Evolutionary conservation across 257 asterid genomes (phyloP).

Genomic region (Knoxia roxburghii): DNA sequence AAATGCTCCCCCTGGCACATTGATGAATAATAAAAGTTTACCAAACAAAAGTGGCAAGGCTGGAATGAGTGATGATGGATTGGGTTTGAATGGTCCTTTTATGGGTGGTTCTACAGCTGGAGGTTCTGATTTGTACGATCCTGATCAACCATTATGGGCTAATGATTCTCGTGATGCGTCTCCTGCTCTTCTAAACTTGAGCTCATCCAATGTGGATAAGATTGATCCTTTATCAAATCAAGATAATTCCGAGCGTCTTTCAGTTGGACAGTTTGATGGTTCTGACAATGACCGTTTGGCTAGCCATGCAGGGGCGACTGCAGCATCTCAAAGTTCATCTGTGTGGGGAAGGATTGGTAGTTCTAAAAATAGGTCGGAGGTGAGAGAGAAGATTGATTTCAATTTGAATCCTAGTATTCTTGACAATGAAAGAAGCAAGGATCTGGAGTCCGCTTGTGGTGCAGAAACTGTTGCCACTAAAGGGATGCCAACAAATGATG

Average conservation of each 20-base stretch:
- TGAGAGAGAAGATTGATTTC: slow-evolving; percentile 40
- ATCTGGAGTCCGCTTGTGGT: slow-evolving; percentile 33
- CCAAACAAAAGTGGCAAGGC: slow-evolving; percentile 46
- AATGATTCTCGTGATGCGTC: slow-evolving; percentile 62
- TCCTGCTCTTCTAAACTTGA: slow-evolving; percentile 41
- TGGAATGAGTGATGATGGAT: slow-evolving; percentile 47
- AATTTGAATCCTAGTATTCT: slow-evolving; percentile 33
- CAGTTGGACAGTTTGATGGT: slow-evolving; percentile 43
- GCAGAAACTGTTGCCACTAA: slow-evolving; percentile 31
- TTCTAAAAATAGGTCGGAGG: slow-evolving; percentile 46
- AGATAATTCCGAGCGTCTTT: slow-evolving; percentile 37
- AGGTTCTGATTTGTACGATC: slow-evolving; percentile 84
- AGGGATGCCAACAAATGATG: slow-evolving; percentile 36
- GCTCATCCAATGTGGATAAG: slow-evolving; percentile 48
- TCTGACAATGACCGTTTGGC: slow-evolving; percentile 33
- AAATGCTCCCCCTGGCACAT: slow-evolving; percentile 39
- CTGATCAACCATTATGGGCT: slow-evolving; percentile 95
- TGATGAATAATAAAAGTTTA: slow-evolving; percentile 40
- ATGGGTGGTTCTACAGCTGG: slow-evolving; percentile 47
- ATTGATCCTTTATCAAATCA: slow-evolving; percentile 35
- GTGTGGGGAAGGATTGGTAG: slow-evolving; percentile 65
- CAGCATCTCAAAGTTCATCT: slow-evolving; percentile 60
- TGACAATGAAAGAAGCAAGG: slow-evolving; percentile 35
- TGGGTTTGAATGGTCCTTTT: slow-evolving; percentile 46
- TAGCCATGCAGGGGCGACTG: slow-evolving; percentile 34